Percentiles rank a stretch among this genome's conserved stretches.
Evolutionary conservation across 768 basidiomycete species (phyloP).

Genomic region (Serendipita sp.): DNA sequence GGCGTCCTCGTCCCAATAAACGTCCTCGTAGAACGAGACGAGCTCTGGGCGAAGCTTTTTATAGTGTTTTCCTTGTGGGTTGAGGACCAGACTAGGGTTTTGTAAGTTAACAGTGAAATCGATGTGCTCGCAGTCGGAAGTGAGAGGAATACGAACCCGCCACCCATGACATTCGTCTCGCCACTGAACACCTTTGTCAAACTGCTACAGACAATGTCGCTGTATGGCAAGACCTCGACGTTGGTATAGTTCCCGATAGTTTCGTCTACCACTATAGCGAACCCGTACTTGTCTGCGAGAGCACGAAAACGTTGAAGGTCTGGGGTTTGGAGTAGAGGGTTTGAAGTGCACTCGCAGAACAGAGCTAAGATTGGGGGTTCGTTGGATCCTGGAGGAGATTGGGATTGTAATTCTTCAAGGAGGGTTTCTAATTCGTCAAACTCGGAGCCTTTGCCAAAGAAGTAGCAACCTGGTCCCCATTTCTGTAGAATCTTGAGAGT

Average conservation of each 20-base stretch:
- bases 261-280: slow-evolving; percentile 82
- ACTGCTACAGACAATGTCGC: slow-evolving; percentile 83
- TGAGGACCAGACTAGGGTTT: slow-evolving; percentile 58
- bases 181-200: slow-evolving; percentile 92
- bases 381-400: slow-evolving; percentile 19
- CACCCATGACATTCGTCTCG: slow-evolving; percentile 91
- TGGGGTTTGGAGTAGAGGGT: slow-evolving; percentile 78
- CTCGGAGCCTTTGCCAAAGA: slow-evolving; percentile 68
- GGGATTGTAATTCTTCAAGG: slow-evolving; percentile 29
- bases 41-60: slow-evolving; percentile 43
- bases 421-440: slow-evolving; percentile 54
- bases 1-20: slow-evolving; percentile 80
- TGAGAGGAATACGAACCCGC: slow-evolving; percentile 43
- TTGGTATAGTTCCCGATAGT: slow-evolving; percentile 91
- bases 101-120: neutral
- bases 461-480: slow-evolving; percentile 89
- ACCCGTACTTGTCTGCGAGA: slow-evolving; percentile 77
- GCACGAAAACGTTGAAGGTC: slow-evolving; percentile 56
- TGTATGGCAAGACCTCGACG: slow-evolving; percentile 71
- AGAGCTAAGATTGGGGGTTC: slow-evolving; percentile 57
- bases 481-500: slow-evolving; percentile 88
- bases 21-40: slow-evolving; percentile 53
- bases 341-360: slow-evolving; percentile 90
- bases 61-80: slow-evolving; percentile 63
- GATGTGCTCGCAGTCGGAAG: neutral